Evolutionary conservation across 805 yeast species (phyloP).

Genomic region (Monosporozyma yasuniensis): DNA sequence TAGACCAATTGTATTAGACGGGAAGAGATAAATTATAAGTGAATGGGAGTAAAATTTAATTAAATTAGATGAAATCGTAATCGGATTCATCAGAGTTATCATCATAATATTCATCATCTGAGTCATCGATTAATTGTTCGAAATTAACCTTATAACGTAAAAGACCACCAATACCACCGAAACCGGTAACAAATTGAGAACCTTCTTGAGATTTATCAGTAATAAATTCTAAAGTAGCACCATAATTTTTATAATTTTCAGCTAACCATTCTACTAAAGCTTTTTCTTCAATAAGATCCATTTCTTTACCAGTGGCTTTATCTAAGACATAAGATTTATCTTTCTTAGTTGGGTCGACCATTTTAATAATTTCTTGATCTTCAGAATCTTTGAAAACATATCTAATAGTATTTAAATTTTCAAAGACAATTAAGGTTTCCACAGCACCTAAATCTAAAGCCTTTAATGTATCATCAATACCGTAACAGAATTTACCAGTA

Average conservation of each 20-base stretch:
- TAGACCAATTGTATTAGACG: neutral
- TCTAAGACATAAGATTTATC: conserved; percentile 72
- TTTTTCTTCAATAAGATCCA: conserved; percentile 81
- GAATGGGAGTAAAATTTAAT: neutral
- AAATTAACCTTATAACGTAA: conserved; percentile 95
- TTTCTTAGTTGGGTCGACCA: conserved; percentile 61
- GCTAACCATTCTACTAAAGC: conserved; percentile 95
- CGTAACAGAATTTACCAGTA: conserved; percentile 95
- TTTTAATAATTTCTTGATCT: conserved; percentile 65
- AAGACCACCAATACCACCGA: conserved; percentile 98
- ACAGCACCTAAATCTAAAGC: conserved; percentile 95
- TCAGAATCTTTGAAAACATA: conserved; percentile 77
- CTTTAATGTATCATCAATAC: conserved; percentile 92
- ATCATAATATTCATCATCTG: conserved; percentile 82
- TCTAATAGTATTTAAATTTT: conserved; percentile 79
- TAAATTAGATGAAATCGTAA: conserved; percentile 29
- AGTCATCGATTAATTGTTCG: conserved; percentile 85
- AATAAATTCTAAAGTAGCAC: conserved; percentile 93
- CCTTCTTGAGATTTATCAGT: conserved; percentile 97
- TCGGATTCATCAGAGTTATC: conserved; percentile 37
- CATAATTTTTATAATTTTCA: conserved; percentile 86
- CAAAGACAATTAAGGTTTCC: conserved; percentile 86
- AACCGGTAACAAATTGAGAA: conserved; percentile 95
- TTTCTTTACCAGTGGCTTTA: conserved; percentile 79
- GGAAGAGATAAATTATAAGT: neutral